A percentile compares a stretch with the other conserved stretches of the same genome.
These are phyloP conservation scores for Oryza glumipatula DNA, from an alignment of 176 grass and related monocot genomes.

Conservation along the genomic window DNA sequence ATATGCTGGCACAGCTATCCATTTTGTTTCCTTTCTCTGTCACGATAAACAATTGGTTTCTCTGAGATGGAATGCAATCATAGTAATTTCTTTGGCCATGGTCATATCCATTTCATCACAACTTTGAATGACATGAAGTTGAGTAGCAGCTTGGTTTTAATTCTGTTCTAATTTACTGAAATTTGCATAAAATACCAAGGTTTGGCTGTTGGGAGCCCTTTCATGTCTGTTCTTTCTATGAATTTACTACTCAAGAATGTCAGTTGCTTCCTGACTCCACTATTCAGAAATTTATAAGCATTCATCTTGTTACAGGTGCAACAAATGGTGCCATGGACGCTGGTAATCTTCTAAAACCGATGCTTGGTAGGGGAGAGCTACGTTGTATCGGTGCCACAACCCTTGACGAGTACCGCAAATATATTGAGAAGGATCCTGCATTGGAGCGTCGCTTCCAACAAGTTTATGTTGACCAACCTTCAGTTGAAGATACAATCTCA, in stretches of 20 bases:
- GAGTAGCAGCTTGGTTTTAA: background rate
- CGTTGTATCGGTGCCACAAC: constrained; percentile 97
- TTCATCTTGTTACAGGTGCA: constrained; percentile 65
- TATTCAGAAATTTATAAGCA: constrained; percentile 16
- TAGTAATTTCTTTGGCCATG: background rate
- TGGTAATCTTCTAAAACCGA: constrained; percentile 96
- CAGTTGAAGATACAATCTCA: constrained; percentile 94
- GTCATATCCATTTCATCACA: background rate
- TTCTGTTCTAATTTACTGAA: background rate
- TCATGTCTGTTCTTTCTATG: background rate
- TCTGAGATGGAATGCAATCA: background rate
- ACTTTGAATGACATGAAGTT: background rate
- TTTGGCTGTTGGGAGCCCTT: background rate
- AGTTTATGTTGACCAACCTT: constrained; percentile 96
- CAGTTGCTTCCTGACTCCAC: background rate
- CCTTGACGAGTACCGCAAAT: constrained; percentile 96
- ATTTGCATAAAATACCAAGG: background rate
- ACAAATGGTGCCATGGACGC: constrained; percentile 99
- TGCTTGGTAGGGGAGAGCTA: constrained; percentile 96
- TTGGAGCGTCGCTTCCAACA: constrained; percentile 98
- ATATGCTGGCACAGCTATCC: background rate
- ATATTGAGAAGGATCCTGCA: constrained; percentile 99
- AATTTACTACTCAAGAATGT: background rate
- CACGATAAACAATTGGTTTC: constrained; percentile 7
- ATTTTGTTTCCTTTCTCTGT: background rate